Percentiles rank a stretch among this genome's conserved stretches.
These are phyloP conservation scores for Lactarius sp. DNA, from an alignment of 768 basidiomycete genomes.

Conservation along the genomic window DNA sequence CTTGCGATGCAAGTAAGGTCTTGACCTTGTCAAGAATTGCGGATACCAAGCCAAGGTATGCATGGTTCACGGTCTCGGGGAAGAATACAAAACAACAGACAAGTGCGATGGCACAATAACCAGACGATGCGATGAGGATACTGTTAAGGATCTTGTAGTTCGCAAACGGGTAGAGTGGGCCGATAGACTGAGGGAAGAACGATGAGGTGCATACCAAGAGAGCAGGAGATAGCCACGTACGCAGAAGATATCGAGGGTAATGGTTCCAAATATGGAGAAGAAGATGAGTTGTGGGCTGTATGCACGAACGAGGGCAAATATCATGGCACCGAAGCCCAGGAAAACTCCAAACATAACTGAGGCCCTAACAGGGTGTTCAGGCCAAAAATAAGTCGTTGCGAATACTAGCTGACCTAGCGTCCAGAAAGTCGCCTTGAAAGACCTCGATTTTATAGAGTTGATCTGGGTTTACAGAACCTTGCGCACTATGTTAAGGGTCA, in stretches of 20 bases:
- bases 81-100: constrained; percentile 44
- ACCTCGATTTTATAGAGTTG: constrained; percentile 37
- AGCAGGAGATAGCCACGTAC: constrained; percentile 28
- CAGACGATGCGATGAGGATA: constrained; percentile 40
- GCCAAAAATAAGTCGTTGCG: neutral
- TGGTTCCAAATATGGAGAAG: constrained; percentile 44
- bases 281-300: constrained; percentile 43
- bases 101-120: constrained; percentile 46
- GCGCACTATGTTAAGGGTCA: constrained; percentile 26
- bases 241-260: constrained; percentile 42
- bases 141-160: constrained; percentile 43
- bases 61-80: constrained; percentile 48
- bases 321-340: constrained; percentile 41
- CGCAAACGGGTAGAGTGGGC: constrained; percentile 45
- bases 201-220: neutral
- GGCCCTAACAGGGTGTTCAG: constrained; percentile 30
- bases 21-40: constrained; percentile 32
- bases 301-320: constrained; percentile 43
- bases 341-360: constrained; percentile 46
- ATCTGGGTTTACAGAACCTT: constrained; percentile 38
- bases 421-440: constrained; percentile 48
- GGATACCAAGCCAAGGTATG: constrained; percentile 32
- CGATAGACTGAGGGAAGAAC: constrained; percentile 34
- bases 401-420: constrained; percentile 32
- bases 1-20: constrained; percentile 33